Conservation (phyloP, 179 eudicot species). For the Camellia oleifera region DNA sequence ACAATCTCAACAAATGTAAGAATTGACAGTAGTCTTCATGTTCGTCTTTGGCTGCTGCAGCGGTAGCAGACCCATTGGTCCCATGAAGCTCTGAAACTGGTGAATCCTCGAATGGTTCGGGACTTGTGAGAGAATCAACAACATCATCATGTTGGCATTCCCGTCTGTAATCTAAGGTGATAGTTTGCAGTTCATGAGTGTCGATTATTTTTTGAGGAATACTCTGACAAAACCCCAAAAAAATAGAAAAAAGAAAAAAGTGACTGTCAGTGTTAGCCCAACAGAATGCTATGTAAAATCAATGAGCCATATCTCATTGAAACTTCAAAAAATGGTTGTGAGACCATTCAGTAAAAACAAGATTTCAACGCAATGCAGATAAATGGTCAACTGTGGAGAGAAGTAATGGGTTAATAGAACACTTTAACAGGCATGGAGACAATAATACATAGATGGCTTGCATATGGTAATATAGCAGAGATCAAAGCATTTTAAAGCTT, state of each 20-base stretch:
- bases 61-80: slow-evolving; percentile 48
- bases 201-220: slow-evolving; percentile 80
- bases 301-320: neutral
- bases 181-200: slow-evolving; percentile 78
- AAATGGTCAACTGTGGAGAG: neutral
- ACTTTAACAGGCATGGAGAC: neutral
- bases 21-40: slow-evolving; percentile 41
- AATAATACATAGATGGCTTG: neutral
- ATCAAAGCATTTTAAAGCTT: neutral
- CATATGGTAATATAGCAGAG: neutral
- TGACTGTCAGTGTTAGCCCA: neutral
- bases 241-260: neutral
- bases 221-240: slow-evolving; percentile 42
- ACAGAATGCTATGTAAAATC: neutral
- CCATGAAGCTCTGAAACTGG: slow-evolving; percentile 32
- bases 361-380: neutral
- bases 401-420: neutral
- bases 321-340: neutral
- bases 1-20: slow-evolving; percentile 74
- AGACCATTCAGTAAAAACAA: neutral
- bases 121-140: slow-evolving; percentile 83
- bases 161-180: slow-evolving; percentile 85
- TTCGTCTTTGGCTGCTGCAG: slow-evolving; percentile 30
- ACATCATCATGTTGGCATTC: slow-evolving; percentile 88
- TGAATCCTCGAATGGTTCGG: slow-evolving; percentile 31